Evolutionary conservation across 2,329 filamentous ascomycete species (phyloP).

Genomic region (Epichloe uncinata): DNA sequence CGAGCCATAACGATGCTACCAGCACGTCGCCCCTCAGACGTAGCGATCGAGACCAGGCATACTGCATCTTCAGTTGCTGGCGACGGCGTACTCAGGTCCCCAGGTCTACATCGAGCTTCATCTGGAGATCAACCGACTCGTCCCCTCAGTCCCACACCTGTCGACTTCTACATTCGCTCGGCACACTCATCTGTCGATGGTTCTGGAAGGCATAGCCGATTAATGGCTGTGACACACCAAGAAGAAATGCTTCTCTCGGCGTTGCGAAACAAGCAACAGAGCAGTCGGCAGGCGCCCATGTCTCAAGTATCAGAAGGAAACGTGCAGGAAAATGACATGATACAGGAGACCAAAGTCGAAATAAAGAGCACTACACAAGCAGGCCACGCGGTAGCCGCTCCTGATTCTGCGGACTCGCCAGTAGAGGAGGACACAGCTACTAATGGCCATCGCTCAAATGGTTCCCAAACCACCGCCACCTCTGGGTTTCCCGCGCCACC

Average conservation of each 20-base stretch:
- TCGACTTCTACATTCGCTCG: conserved; percentile 34
- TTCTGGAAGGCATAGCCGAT: conserved; percentile 22
- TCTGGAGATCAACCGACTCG: conserved; percentile 32
- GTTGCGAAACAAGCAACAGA: conserved; percentile 40
- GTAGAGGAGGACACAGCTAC: not conserved
- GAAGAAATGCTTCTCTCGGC: conserved; percentile 46
- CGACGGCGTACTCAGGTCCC: not conserved
- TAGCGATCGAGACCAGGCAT: conserved; percentile 5
- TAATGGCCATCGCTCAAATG: conserved; percentile 13
- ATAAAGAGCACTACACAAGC: not conserved
- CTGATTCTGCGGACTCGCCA: not conserved
- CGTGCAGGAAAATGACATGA: not conserved
- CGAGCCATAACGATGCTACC: conserved; percentile 25
- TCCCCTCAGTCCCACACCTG: conserved; percentile 37
- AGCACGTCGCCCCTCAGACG: conserved; percentile 13
- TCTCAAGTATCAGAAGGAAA: conserved; percentile 27
- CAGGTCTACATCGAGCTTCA: conserved; percentile 4
- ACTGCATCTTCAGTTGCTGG: not conserved
- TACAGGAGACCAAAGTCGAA: not conserved
- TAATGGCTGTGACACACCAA: conserved; percentile 45
- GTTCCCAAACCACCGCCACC: conserved; percentile 18
- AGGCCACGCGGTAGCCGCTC: not conserved
- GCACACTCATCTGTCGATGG: conserved; percentile 24
- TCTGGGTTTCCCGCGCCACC: conserved; percentile 24
- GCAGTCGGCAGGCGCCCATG: conserved; percentile 36